phyloP scores from a whole-genome alignment of 768 basidiomycete species.

The Lactifluus piperatus region DNA sequence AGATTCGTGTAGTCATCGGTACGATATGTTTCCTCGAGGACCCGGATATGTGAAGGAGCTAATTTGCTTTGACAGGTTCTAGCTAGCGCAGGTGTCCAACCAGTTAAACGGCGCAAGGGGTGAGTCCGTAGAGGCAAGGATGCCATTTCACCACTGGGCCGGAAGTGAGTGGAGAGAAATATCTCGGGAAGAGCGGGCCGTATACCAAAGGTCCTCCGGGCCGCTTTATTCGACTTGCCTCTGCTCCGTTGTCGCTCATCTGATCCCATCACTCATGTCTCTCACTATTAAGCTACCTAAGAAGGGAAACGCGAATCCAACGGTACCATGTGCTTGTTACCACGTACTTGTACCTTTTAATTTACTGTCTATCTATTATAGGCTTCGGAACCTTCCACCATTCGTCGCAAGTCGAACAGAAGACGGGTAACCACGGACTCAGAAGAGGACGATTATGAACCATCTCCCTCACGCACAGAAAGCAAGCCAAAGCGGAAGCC shows the following conservation, averaged over 20 bases:
- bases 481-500: constrained; percentile 12
- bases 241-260: not conserved
- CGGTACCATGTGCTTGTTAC: not conserved
- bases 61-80: not conserved
- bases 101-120: not conserved
- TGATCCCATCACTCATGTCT: not conserved
- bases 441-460: constrained; percentile 16
- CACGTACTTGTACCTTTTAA: not conserved
- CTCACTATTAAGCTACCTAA: constrained; percentile 16
- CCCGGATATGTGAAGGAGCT: constrained; percentile 29
- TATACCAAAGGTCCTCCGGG: not conserved
- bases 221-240: not conserved
- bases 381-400: constrained; percentile 12
- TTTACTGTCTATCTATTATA: not conserved
- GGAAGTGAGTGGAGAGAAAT: not conserved
- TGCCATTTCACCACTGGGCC: not conserved
- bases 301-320: constrained; percentile 7
- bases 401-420: constrained; percentile 14
- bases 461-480: constrained; percentile 8
- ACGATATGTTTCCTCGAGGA: constrained; percentile 60
- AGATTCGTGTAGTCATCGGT: constrained; percentile 81
- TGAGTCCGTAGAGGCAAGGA: not conserved
- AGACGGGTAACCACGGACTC: constrained; percentile 15
- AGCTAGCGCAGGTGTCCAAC: not conserved
- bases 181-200: not conserved